Evolutionary conservation across 2,329 filamentous ascomycete genomes (phyloP).

Genomic region (Emergomyces pasteurianus): DNA sequence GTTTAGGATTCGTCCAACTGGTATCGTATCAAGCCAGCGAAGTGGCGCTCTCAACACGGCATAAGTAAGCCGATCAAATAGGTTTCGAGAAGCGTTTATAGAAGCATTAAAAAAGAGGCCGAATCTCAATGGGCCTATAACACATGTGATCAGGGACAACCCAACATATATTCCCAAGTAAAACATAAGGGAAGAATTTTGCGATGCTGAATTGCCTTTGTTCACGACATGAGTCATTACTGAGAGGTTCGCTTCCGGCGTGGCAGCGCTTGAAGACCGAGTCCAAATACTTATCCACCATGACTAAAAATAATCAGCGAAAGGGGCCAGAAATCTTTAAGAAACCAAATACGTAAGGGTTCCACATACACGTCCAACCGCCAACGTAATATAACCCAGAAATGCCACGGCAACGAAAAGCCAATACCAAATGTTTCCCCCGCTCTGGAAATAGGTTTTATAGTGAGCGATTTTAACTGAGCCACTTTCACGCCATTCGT

Average conservation of each 20-base stretch:
- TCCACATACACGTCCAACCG: constrained; percentile 38
- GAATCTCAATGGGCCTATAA: constrained; percentile 52
- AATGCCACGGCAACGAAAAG: constrained; percentile 42
- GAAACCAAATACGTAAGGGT: too few relatives aligned
- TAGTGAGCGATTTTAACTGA: constrained; percentile 59
- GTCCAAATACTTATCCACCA: constrained; percentile 40
- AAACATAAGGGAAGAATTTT: constrained; percentile 37
- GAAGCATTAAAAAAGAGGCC: constrained; percentile 53
- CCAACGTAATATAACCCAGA: constrained; percentile 41
- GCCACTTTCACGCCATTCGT: constrained; percentile 60
- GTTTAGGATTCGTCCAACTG: constrained; percentile 64
- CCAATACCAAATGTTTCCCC: constrained; percentile 54
- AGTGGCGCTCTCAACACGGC: constrained; percentile 59
- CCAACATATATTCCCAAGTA: constrained; percentile 58
- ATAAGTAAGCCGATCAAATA: constrained; percentile 57
- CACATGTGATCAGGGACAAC: constrained; percentile 45
- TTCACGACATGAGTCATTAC: constrained; percentile 8
- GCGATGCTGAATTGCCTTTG: neutral
- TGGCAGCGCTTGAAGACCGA: constrained; percentile 17
- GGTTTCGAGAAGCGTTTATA: constrained; percentile 53
- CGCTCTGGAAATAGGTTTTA: constrained; percentile 51
- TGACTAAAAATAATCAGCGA: constrained; percentile 17
- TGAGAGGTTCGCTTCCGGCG: constrained; percentile 6
- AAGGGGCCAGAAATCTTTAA: neutral
- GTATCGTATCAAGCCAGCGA: constrained; percentile 71